Conservation (phyloP, 1,139 yeast genomes). For the Suhomyces coccinellae region DNA sequence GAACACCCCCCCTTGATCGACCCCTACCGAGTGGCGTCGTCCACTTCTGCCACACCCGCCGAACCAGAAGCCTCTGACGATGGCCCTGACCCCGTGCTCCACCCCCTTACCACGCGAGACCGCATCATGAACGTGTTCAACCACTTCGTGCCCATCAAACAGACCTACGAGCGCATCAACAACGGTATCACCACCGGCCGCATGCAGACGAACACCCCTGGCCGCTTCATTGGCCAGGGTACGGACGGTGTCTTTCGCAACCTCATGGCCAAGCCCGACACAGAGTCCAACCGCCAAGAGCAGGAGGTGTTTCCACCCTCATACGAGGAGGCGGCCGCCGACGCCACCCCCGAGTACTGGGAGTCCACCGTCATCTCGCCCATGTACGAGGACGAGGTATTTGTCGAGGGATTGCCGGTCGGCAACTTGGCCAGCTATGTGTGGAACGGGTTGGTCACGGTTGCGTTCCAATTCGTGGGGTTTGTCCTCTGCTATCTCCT, state of each 20-base stretch:
- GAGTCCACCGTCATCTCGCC: slow-evolving; percentile 85
- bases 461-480: slow-evolving; percentile 92
- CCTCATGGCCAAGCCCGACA: slow-evolving; percentile 80
- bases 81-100: slow-evolving; percentile 23
- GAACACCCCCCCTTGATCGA: slow-evolving; percentile 1
- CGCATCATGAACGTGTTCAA: slow-evolving; percentile 36
- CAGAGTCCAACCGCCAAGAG: slow-evolving; percentile 40
- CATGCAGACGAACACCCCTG: slow-evolving; percentile 47
- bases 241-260: slow-evolving; percentile 93
- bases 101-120: slow-evolving; percentile 27
- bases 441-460: slow-evolving; percentile 87
- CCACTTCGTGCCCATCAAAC: slow-evolving; percentile 41
- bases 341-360: slow-evolving; percentile 96
- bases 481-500: slow-evolving; percentile 84
- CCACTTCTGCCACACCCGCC: neutral
- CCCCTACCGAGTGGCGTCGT: slow-evolving; percentile 1
- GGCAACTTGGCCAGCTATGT: slow-evolving; percentile 84
- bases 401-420: slow-evolving; percentile 95
- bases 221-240: slow-evolving; percentile 53
- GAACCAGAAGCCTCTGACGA: neutral
- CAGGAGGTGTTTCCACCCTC: slow-evolving; percentile 74
- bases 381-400: slow-evolving; percentile 82
- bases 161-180: slow-evolving; percentile 46
- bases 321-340: slow-evolving; percentile 94
- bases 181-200: slow-evolving; percentile 48